phyloP scores from a whole-genome alignment of 2,329 filamentous ascomycete genomes.

The Pseudocercospora crystallina region DNA sequence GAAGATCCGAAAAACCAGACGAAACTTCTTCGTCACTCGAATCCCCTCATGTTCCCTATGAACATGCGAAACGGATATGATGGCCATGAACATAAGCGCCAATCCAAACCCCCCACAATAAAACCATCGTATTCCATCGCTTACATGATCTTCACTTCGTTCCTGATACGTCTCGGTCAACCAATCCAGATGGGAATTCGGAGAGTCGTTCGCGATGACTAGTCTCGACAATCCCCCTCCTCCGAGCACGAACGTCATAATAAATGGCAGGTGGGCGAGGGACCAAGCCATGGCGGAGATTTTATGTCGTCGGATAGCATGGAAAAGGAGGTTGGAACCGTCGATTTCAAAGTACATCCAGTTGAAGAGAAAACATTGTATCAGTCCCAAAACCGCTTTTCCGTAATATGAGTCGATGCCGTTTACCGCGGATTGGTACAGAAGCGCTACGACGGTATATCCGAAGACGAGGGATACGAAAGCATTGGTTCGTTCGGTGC shows the following conservation, averaged over 20 bases:
- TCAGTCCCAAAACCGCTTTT: slow-evolving; percentile 52
- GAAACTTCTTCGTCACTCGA: slow-evolving; percentile 52
- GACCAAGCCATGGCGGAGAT: slow-evolving; percentile 53
- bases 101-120: slow-evolving; percentile 64
- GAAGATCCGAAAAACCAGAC: slow-evolving; percentile 52
- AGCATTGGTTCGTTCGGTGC: slow-evolving; percentile 62
- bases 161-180: slow-evolving; percentile 54
- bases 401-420: slow-evolving; percentile 61
- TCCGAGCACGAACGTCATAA: slow-evolving; percentile 63
- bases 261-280: slow-evolving; percentile 60
- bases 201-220: slow-evolving; percentile 58
- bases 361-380: slow-evolving; percentile 37
- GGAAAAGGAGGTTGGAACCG: slow-evolving; percentile 55
- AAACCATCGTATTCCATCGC: slow-evolving; percentile 58
- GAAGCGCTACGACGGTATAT: slow-evolving; percentile 61
- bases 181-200: slow-evolving; percentile 48
- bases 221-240: slow-evolving; percentile 59
- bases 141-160: slow-evolving; percentile 53
- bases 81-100: slow-evolving; percentile 54
- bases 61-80: slow-evolving; percentile 57
- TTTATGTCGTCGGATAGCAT: slow-evolving; percentile 58
- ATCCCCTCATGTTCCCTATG: slow-evolving; percentile 54
- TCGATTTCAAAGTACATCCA: slow-evolving; percentile 53
- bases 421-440: slow-evolving; percentile 57
- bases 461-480: slow-evolving; percentile 66